Percentiles rank a stretch among this genome's conserved stretches.
Conservation (phyloP, 345 rosid genomes). For the Euphorbia peplus region DNA sequence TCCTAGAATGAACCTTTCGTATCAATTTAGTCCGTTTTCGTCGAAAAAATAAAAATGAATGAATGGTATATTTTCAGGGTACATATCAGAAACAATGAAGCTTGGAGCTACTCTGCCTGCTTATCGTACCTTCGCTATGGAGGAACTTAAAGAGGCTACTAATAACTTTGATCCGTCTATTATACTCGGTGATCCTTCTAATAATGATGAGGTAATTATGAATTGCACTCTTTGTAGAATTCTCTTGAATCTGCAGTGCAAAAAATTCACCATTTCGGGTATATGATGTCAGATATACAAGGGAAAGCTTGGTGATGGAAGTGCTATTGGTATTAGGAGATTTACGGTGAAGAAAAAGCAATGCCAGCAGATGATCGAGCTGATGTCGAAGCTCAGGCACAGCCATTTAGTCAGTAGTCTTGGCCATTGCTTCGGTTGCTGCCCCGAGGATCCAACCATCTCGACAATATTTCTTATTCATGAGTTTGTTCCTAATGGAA, state of each 20-base stretch:
- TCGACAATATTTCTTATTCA: conserved; percentile 40
- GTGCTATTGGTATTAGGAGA: conserved; percentile 37
- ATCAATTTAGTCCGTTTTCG: too few relatives aligned
- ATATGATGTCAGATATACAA: conserved; percentile 38
- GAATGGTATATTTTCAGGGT: conserved; percentile 29
- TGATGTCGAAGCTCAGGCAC: conserved; percentile 59
- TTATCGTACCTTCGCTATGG: conserved; percentile 52
- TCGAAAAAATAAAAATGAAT: too few relatives aligned
- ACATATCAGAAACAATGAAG: conserved; percentile 65
- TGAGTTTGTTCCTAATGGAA: conserved; percentile 42
- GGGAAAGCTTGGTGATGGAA: conserved; percentile 45
- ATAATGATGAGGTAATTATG: conserved; percentile 37
- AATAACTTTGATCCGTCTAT: conserved; percentile 37
- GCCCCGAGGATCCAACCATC: conserved; percentile 37
- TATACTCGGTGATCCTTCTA: conserved; percentile 30
- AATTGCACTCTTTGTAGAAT: background rate
- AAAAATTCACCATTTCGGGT: too few relatives aligned
- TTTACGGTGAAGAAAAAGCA: conserved; percentile 38
- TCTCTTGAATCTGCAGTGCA: background rate
- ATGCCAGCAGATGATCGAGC: conserved; percentile 40
- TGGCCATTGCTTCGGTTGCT: conserved; percentile 56
- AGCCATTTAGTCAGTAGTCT: conserved; percentile 51
- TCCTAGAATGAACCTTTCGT: too few relatives aligned
- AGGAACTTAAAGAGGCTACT: conserved; percentile 62
- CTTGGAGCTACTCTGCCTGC: conserved; percentile 53